phyloP scores from a whole-genome alignment of 2,329 filamentous ascomycete genomes.

The Eutypella sp. region DNA sequence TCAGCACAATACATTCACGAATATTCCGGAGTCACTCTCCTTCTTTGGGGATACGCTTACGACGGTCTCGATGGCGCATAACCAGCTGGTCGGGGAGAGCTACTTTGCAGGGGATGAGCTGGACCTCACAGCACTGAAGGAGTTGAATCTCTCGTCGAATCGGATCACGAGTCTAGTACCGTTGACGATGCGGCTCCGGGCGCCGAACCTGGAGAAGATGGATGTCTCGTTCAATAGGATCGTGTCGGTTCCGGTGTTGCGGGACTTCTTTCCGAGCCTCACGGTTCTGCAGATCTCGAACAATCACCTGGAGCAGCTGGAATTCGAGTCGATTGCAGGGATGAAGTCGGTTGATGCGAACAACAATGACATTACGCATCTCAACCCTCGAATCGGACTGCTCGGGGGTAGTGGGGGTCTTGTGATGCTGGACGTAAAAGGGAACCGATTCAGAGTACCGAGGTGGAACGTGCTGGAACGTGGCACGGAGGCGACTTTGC shows the following conservation, averaged over 20 bases:
- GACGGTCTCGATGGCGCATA: slow-evolving; percentile 69
- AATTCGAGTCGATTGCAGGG: slow-evolving; percentile 68
- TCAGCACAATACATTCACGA: slow-evolving; percentile 70
- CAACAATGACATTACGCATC: slow-evolving; percentile 78
- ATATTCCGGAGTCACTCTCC: slow-evolving; percentile 65
- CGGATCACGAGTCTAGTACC: slow-evolving; percentile 66
- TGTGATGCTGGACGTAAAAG: slow-evolving; percentile 69
- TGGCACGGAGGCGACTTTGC: slow-evolving; percentile 78
- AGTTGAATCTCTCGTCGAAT: slow-evolving; percentile 72
- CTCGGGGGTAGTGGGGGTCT: slow-evolving; percentile 58
- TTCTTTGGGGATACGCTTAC: slow-evolving; percentile 68
- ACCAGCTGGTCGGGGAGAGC: slow-evolving; percentile 59
- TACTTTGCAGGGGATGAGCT: slow-evolving; percentile 61
- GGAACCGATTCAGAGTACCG: slow-evolving; percentile 85
- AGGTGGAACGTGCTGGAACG: slow-evolving; percentile 78
- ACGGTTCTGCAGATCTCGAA: slow-evolving; percentile 68
- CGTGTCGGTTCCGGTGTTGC: slow-evolving; percentile 61
- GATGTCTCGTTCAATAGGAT: slow-evolving; percentile 83
- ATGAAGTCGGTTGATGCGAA: slow-evolving; percentile 71
- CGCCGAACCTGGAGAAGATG: slow-evolving; percentile 69
- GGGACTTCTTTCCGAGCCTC: slow-evolving; percentile 63
- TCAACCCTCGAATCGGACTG: slow-evolving; percentile 77
- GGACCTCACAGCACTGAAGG: slow-evolving; percentile 67
- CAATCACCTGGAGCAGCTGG: slow-evolving; percentile 71
- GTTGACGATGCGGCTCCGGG: slow-evolving; percentile 62